These are phyloP conservation scores for Epichloe gansuensis DNA, from an alignment of 2,329 filamentous ascomycete genomes.

Conservation along the genomic window DNA sequence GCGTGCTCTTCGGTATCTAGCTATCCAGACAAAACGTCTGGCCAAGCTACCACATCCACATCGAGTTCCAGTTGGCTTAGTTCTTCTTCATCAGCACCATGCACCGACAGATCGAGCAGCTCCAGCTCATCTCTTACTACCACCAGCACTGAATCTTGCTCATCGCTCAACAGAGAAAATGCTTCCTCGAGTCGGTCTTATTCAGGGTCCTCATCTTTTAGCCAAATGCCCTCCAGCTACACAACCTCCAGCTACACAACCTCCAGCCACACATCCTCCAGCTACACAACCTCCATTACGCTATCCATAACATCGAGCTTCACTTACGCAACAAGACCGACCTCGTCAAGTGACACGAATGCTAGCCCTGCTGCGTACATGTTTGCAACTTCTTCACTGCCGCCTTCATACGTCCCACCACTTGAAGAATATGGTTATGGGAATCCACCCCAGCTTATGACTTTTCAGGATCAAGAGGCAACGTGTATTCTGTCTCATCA, in stretches of 20 bases:
- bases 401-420: conserved; percentile 6
- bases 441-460: conserved; percentile 3
- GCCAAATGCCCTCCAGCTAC: background rate
- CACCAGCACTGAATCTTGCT: background rate
- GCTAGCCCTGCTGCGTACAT: conserved; percentile 4
- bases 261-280: background rate
- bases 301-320: background rate
- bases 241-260: background rate
- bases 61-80: background rate
- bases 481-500: background rate
- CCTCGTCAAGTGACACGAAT: background rate
- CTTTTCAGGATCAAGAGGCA: background rate
- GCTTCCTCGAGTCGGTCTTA: background rate
- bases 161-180: background rate
- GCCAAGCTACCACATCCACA: background rate
- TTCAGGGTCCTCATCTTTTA: background rate
- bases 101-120: background rate
- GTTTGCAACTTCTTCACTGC: conserved; percentile 1
- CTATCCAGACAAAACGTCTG: background rate
- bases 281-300: background rate
- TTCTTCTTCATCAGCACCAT: background rate
- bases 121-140: background rate
- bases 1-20: conserved; percentile 1
- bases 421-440: conserved; percentile 8
- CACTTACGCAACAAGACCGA: background rate